phyloP scores from a whole-genome alignment of 192 early-diverging fungal species.

The Rhizophagus sp. region DNA sequence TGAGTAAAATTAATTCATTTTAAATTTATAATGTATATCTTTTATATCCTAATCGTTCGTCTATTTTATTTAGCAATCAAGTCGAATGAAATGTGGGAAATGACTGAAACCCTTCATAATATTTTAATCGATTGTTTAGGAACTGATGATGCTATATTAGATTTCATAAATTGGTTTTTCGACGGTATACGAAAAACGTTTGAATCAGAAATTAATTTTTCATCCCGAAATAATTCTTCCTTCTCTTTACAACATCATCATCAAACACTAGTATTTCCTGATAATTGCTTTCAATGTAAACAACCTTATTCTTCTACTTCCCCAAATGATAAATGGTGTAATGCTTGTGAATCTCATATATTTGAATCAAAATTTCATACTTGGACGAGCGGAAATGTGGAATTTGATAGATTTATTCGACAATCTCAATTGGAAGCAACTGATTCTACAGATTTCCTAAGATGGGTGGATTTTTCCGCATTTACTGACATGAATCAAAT shows the following conservation, averaged over 20 bases:
- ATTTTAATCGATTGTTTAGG: neutral
- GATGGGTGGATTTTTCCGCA: neutral
- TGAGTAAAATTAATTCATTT: neutral
- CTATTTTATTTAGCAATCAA: neutral
- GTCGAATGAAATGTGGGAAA: constrained; percentile 3
- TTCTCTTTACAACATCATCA: neutral
- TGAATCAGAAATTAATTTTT: neutral
- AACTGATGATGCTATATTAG: constrained; percentile 2
- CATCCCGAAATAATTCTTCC: neutral
- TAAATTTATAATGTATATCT: neutral
- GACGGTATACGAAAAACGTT: constrained; percentile 10
- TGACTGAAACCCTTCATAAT: neutral
- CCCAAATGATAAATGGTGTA: neutral
- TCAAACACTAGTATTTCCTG: neutral
- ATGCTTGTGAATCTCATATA: neutral
- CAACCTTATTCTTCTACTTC: neutral
- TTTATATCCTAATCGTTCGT: neutral
- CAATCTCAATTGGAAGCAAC: constrained; percentile 7
- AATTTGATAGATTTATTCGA: constrained; percentile 12
- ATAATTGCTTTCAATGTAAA: constrained; percentile 12
- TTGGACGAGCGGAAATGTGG: constrained; percentile 1
- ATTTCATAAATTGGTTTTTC: constrained; percentile 15
- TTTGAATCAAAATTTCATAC: constrained; percentile 15
- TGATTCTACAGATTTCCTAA: neutral
- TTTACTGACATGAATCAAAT: constrained; percentile 2